A percentile compares a stretch with the other conserved stretches of the same genome.
Evolutionary conservation across 345 rosid species (phyloP).

Genomic region (Brassica rapa): DNA sequence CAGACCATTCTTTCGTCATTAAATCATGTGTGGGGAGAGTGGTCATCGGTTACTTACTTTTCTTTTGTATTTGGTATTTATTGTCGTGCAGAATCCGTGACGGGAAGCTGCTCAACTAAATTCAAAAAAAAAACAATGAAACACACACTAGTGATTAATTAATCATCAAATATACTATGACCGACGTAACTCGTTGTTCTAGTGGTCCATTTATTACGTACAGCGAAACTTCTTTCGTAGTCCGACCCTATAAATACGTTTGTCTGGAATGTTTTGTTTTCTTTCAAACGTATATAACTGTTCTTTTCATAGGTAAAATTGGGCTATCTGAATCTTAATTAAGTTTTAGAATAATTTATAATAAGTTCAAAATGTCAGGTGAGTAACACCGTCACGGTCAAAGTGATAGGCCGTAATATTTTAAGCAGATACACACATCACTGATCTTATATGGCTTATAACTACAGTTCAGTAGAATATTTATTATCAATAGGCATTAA

Average conservation of each 20-base stretch:
- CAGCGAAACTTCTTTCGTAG: background rate
- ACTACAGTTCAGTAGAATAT: background rate
- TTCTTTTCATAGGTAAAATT: background rate
- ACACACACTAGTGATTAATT: background rate
- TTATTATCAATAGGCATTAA: background rate
- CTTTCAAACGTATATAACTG: background rate
- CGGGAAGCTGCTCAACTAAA: background rate
- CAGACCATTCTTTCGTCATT: constrained; percentile 16
- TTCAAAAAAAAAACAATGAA: background rate
- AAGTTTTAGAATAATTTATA: background rate
- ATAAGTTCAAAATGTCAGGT: background rate
- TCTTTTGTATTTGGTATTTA: constrained; percentile 29
- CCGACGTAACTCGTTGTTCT: constrained; percentile 8
- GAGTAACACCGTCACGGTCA: background rate
- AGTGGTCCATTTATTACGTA: constrained; percentile 18
- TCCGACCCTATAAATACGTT: background rate
- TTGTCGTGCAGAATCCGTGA: constrained; percentile 37
- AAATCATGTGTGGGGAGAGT: background rate
- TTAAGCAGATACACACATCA: background rate
- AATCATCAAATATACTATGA: background rate
- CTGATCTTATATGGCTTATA: background rate
- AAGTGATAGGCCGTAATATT: background rate
- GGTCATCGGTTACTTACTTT: too few relatives aligned
- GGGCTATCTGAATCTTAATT: background rate
- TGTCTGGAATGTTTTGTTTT: constrained; percentile 12